Conservation (phyloP, 352 stramenopile species). For the Hyaloperonospora arabidopsidis region DNA sequence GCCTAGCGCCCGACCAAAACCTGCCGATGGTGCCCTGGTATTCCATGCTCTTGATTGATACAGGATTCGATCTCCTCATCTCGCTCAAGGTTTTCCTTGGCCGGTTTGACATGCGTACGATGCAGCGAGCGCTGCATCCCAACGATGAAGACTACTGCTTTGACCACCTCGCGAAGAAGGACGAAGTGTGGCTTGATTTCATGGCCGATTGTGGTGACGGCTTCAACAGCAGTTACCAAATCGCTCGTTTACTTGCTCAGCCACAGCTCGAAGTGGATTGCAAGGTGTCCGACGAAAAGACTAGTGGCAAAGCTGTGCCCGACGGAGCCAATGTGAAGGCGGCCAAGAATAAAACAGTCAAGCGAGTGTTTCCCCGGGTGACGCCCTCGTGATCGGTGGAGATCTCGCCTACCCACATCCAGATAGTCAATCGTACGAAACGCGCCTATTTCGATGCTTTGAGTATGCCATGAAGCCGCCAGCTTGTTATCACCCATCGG, state of each 20-base stretch:
- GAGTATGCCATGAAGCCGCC: constrained; percentile 91
- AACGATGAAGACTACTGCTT: constrained; percentile 72
- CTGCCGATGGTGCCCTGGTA: constrained; percentile 91
- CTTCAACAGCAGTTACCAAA: constrained; percentile 91
- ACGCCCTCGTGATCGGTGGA: constrained; percentile 86
- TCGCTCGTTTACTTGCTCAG: constrained; percentile 86
- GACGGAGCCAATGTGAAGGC: constrained; percentile 16
- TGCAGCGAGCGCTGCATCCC: constrained; percentile 81
- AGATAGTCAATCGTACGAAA: constrained; percentile 83
- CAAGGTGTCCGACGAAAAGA: constrained; percentile 21
- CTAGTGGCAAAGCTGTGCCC: constrained; percentile 2
- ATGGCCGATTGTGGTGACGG: constrained; percentile 91
- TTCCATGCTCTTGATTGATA: constrained; percentile 89
- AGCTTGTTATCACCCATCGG: constrained; percentile 67
- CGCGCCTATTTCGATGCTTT: constrained; percentile 86
- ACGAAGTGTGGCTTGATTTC: constrained; percentile 91
- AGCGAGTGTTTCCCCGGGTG: constrained; percentile 73
- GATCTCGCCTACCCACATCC: constrained; percentile 91
- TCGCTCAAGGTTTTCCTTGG: constrained; percentile 91
- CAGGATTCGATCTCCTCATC: constrained; percentile 87
- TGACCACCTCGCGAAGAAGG: constrained; percentile 64
- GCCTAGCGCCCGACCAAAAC: constrained; percentile 60
- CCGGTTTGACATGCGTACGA: constrained; percentile 82
- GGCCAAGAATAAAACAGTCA: constrained; percentile 33
- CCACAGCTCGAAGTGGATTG: constrained; percentile 77